Evolutionary conservation across 2,329 filamentous ascomycete genomes (phyloP).

Genomic region (Aspergillus sp.): DNA sequence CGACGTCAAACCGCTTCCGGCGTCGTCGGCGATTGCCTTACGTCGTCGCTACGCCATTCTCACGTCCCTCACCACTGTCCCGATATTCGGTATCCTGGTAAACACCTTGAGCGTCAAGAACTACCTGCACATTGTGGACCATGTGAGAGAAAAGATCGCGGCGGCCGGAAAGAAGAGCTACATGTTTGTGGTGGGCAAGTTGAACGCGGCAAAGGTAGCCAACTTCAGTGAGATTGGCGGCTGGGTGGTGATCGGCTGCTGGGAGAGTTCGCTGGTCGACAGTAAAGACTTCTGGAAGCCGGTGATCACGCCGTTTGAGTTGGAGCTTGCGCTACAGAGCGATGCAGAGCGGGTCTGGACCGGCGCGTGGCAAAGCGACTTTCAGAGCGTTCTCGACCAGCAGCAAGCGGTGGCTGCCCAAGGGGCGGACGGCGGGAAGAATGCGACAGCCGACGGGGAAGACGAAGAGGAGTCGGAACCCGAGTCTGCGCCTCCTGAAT

Average conservation of each 20-base stretch:
- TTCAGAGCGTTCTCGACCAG: slow-evolving; percentile 63
- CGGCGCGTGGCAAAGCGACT: slow-evolving; percentile 84
- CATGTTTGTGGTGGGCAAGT: slow-evolving; percentile 91
- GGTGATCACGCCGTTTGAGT: slow-evolving; percentile 92
- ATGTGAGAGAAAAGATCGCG: slow-evolving; percentile 70
- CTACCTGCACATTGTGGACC: slow-evolving; percentile 77
- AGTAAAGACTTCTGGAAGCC: slow-evolving; percentile 85
- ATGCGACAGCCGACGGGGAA: slow-evolving; percentile 22
- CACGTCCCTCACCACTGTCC: slow-evolving; percentile 73
- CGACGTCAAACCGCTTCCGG: slow-evolving; percentile 43
- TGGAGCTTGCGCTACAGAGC: slow-evolving; percentile 71
- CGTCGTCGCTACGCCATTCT: slow-evolving; percentile 86
- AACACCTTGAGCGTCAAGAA: slow-evolving; percentile 93
- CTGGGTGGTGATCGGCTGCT: slow-evolving; percentile 97
- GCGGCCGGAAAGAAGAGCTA: slow-evolving; percentile 90
- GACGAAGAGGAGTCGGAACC: slow-evolving; percentile 63
- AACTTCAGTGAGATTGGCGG: slow-evolving; percentile 95
- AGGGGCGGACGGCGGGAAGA: slow-evolving; percentile 22
- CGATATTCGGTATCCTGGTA: slow-evolving; percentile 89
- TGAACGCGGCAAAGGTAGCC: slow-evolving; percentile 92
- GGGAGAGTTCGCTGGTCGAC: slow-evolving; percentile 92
- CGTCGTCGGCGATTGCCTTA: slow-evolving; percentile 59
- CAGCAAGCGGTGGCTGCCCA: slow-evolving; percentile 19
- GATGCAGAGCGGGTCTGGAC: slow-evolving; percentile 82
- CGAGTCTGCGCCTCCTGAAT: slow-evolving; percentile 74